These are phyloP conservation scores for Porpolomopsis calyptriformis DNA, from an alignment of 768 basidiomycete genomes.

Conservation along the genomic window DNA sequence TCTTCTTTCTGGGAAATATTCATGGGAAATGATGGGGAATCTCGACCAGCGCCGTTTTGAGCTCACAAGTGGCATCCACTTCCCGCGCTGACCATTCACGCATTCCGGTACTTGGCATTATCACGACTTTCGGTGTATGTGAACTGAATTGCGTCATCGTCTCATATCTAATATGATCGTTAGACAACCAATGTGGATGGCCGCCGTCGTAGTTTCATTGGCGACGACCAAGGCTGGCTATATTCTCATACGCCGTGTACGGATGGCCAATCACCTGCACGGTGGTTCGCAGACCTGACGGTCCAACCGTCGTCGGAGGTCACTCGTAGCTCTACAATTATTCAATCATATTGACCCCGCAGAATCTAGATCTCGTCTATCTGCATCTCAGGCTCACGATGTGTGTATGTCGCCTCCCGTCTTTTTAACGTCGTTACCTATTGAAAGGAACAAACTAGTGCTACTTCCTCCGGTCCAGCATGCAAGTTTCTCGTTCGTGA, in stretches of 20 bases:
- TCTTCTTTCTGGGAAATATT: background rate
- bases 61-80: slow-evolving; percentile 30
- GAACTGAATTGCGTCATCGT: background rate
- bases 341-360: background rate
- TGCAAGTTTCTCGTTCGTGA: slow-evolving; percentile 42
- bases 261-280: slow-evolving; percentile 12
- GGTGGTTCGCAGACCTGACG: slow-evolving; percentile 36
- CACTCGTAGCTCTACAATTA: slow-evolving; percentile 13
- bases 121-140: slow-evolving; percentile 41
- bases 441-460: slow-evolving; percentile 26
- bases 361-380: slow-evolving; percentile 41
- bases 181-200: slow-evolving; percentile 22
- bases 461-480: slow-evolving; percentile 45
- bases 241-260: slow-evolving; percentile 21
- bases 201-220: slow-evolving; percentile 30
- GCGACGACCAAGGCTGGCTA: slow-evolving; percentile 45
- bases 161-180: background rate
- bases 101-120: slow-evolving; percentile 26
- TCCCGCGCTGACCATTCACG: slow-evolving; percentile 20
- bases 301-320: slow-evolving; percentile 32
- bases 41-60: slow-evolving; percentile 28
- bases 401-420: slow-evolving; percentile 31
- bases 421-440: background rate
- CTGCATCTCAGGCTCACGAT: slow-evolving; percentile 31
- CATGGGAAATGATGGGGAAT: background rate